Evolutionary conservation across 1,139 yeast genomes (phyloP).

Genomic region (Candida neerlandica): DNA sequence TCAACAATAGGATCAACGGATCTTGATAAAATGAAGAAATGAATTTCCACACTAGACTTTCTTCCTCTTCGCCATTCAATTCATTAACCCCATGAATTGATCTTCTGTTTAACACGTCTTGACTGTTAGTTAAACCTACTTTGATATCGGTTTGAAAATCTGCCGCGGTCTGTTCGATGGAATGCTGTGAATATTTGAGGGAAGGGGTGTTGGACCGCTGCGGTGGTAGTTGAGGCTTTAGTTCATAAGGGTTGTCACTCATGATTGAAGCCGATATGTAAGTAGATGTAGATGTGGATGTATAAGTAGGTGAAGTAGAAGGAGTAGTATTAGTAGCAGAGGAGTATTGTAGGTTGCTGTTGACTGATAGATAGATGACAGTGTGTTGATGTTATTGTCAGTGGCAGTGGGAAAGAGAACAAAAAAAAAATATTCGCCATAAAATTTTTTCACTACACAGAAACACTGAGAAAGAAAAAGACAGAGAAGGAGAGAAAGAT

Average conservation of each 20-base stretch:
- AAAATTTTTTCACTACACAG: neutral
- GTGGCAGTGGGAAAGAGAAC: no score
- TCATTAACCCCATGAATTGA: constrained; percentile 79
- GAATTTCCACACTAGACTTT: constrained; percentile 68
- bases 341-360: no score
- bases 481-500: no score
- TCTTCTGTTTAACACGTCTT: constrained; percentile 72
- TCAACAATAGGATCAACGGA: constrained; percentile 81
- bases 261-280: constrained; percentile 4
- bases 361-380: no score
- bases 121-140: constrained; percentile 64
- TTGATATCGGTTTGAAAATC: constrained; percentile 62
- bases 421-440: neutral
- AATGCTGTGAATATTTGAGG: constrained; percentile 54
- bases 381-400: no score
- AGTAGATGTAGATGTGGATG: no score
- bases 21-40: constrained; percentile 81
- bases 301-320: no score
- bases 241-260: constrained; percentile 20
- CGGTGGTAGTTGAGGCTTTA: constrained; percentile 23
- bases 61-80: constrained; percentile 73
- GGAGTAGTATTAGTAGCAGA: no score
- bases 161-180: constrained; percentile 61
- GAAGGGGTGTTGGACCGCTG: constrained; percentile 43
- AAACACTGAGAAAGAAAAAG: no score